phyloP scores from a whole-genome alignment of 495 filamentous ascomycete genomes.

The Parathielavia hyrcaniae region DNA sequence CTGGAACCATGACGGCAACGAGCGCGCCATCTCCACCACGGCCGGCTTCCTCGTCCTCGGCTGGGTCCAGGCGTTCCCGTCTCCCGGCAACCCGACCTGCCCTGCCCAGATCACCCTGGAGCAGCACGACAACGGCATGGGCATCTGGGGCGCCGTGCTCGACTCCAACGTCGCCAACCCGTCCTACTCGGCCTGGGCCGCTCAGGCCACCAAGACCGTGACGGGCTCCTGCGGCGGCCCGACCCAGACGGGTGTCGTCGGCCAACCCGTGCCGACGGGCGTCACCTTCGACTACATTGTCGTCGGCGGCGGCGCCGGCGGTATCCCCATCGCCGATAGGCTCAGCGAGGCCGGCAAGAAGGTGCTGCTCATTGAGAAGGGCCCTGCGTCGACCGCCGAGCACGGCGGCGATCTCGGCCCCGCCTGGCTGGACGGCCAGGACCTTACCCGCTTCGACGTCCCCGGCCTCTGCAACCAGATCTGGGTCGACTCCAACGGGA shows the following conservation, averaged over 20 bases:
- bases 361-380: constrained; percentile 62
- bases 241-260: constrained; percentile 18
- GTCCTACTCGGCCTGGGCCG: constrained; percentile 48
- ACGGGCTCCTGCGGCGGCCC: constrained; percentile 33
- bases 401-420: constrained; percentile 54
- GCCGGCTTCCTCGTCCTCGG: constrained; percentile 27
- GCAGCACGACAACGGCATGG: constrained; percentile 39
- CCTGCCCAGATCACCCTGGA: constrained; percentile 30
- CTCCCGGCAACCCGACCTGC: constrained; percentile 33
- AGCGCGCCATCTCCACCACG: constrained; percentile 24
- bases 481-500: constrained; percentile 55
- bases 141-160: constrained; percentile 40
- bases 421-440: constrained; percentile 58
- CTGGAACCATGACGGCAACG: constrained; percentile 39
- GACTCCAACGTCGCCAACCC: constrained; percentile 41
- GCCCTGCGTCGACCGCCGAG: constrained; percentile 53
- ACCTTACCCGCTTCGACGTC: constrained; percentile 71
- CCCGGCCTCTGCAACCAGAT: constrained; percentile 70
- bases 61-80: constrained; percentile 32
- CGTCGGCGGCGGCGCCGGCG: constrained; percentile 59
- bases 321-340: constrained; percentile 59
- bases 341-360: constrained; percentile 57
- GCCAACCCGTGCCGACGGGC: constrained; percentile 42
- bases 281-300: constrained; percentile 61
- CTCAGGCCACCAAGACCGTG: constrained; percentile 39